A percentile compares a stretch with the other conserved stretches of the same genome.
These are phyloP conservation scores for Hypoxylon sp. DNA, from an alignment of 2,329 filamentous ascomycete species.

Conservation along the genomic window DNA sequence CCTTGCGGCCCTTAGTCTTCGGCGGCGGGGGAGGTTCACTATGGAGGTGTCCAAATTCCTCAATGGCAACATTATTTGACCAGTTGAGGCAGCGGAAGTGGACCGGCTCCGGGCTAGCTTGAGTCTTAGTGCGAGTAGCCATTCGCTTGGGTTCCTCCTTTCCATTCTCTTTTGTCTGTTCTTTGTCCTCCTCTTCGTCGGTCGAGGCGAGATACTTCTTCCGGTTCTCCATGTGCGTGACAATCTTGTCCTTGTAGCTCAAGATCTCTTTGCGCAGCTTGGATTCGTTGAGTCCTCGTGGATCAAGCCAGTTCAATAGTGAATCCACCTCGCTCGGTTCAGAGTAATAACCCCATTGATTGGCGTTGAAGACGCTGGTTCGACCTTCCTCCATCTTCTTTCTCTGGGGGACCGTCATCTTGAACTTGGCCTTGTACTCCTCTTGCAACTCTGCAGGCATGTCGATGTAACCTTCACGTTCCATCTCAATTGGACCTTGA, in stretches of 20 bases:
- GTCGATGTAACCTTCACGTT: slow-evolving; percentile 89
- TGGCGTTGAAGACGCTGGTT: slow-evolving; percentile 81
- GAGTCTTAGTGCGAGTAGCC: slow-evolving; percentile 63
- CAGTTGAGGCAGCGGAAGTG: slow-evolving; percentile 67
- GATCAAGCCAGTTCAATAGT: slow-evolving; percentile 90
- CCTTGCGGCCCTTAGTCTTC: slow-evolving; percentile 65
- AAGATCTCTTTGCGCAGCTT: slow-evolving; percentile 90
- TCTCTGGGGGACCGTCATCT: slow-evolving; percentile 87
- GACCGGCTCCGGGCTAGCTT: slow-evolving; percentile 63
- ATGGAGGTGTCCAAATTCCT: slow-evolving; percentile 71
- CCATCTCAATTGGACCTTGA: slow-evolving; percentile 92
- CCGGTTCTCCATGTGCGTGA: slow-evolving; percentile 84
- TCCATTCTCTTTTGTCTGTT: slow-evolving; percentile 19
- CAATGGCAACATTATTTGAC: slow-evolving; percentile 71
- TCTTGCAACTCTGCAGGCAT: slow-evolving; percentile 78
- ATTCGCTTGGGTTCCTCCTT: slow-evolving; percentile 60
- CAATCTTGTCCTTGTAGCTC: slow-evolving; percentile 81
- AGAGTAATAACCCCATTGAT: slow-evolving; percentile 93
- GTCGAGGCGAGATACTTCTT: slow-evolving; percentile 76
- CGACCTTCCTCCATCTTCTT: slow-evolving; percentile 88
- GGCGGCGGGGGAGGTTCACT: slow-evolving; percentile 68
- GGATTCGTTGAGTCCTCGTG: slow-evolving; percentile 86
- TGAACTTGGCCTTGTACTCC: slow-evolving; percentile 82
- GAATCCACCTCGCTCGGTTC: slow-evolving; percentile 83
- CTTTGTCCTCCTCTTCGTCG: slow-evolving; percentile 45